Conservation (phyloP, 345 rosid genomes). For the Cochlearia excelsa region DNA sequence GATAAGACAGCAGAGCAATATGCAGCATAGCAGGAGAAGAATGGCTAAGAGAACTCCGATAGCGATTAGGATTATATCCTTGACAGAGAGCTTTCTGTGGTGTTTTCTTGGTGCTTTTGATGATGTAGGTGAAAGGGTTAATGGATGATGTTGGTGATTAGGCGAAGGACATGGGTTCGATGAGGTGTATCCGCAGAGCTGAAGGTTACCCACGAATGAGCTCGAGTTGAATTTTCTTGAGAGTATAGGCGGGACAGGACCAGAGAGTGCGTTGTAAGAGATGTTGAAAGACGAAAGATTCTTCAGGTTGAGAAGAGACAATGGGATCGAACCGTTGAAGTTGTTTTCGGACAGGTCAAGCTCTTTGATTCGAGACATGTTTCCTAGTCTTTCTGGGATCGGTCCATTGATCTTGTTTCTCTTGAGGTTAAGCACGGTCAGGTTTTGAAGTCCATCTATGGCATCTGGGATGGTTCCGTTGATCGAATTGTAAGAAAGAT, state of each 20-base stretch:
- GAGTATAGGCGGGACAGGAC: constrained; percentile 66
- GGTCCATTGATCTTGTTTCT: constrained; percentile 56
- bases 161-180: constrained; percentile 61
- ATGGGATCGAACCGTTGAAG: constrained; percentile 69
- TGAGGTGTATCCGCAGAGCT: constrained; percentile 81
- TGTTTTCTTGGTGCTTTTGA: constrained; percentile 39
- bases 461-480: constrained; percentile 68
- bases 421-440: constrained; percentile 57
- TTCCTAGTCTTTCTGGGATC: constrained; percentile 57
- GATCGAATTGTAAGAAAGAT: constrained; percentile 67
- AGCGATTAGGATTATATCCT: constrained; percentile 71
- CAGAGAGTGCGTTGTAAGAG: constrained; percentile 81
- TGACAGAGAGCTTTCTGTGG: constrained; percentile 54
- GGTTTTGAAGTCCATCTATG: constrained; percentile 50
- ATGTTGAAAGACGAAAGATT: constrained; percentile 76
- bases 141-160: constrained; percentile 39
- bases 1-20: constrained; percentile 62
- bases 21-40: constrained; percentile 60
- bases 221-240: constrained; percentile 76
- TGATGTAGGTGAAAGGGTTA: constrained; percentile 48
- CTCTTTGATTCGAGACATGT: constrained; percentile 48
- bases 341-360: constrained; percentile 69
- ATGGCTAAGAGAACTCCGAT: constrained; percentile 63
- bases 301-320: constrained; percentile 48
- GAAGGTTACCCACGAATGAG: constrained; percentile 77